A percentile compares a stretch with the other conserved stretches of the same genome.
Evolutionary conservation across 495 filamentous ascomycete genomes (phyloP).

Genomic region (Xylaria castorea): DNA sequence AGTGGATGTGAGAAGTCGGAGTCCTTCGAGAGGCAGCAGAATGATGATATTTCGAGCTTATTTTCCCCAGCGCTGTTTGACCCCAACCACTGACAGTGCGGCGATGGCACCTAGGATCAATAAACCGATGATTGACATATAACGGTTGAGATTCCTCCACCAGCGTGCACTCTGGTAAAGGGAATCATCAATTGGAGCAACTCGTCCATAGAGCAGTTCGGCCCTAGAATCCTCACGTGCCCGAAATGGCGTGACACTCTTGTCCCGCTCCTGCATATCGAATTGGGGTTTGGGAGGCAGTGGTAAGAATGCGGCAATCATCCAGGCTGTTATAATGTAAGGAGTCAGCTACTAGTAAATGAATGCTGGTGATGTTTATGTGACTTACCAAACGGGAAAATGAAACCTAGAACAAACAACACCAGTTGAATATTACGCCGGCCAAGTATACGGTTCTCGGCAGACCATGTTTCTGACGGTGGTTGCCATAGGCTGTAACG

Average conservation of each 20-base stretch:
- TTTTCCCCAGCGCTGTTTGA: constrained; percentile 48
- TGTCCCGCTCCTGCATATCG: constrained; percentile 51
- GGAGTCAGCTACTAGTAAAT: constrained; percentile 15
- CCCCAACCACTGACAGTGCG: constrained; percentile 65
- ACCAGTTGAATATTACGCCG: constrained; percentile 82
- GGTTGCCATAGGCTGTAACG: constrained; percentile 69
- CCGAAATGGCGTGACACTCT: constrained; percentile 34
- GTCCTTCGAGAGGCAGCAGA: neutral
- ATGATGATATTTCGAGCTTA: constrained; percentile 18
- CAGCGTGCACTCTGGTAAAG: constrained; percentile 83
- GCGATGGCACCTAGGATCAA: constrained; percentile 78
- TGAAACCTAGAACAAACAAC: constrained; percentile 86
- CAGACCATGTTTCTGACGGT: constrained; percentile 70
- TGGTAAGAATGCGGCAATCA: constrained; percentile 82
- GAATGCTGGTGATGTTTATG: neutral
- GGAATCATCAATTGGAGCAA: constrained; percentile 62
- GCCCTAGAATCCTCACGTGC: constrained; percentile 44
- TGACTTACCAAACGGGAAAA: constrained; percentile 77
- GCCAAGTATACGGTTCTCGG: constrained; percentile 64
- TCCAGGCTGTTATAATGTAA: constrained; percentile 66
- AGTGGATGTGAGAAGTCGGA: constrained; percentile 27
- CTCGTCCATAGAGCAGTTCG: constrained; percentile 26
- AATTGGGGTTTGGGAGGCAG: constrained; percentile 64
- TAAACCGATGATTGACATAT: constrained; percentile 81
- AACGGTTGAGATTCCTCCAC: constrained; percentile 92